Conservation (phyloP, 2,329 filamentous ascomycete species). For the Calonectria ilicicola region DNA sequence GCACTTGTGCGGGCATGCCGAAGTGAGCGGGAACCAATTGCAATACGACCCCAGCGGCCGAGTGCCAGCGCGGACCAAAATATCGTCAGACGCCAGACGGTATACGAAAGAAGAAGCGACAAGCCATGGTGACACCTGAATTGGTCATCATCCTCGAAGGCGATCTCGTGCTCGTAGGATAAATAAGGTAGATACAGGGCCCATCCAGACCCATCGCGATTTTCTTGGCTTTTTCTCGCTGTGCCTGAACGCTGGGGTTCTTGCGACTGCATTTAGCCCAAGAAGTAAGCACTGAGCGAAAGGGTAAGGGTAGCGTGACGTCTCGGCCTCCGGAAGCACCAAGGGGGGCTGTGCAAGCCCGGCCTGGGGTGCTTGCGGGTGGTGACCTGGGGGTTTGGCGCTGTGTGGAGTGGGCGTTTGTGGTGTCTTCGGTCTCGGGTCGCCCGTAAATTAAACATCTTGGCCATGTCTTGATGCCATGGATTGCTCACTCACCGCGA, state of each 20-base stretch:
- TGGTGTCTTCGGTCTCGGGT: background rate
- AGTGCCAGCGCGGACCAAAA: background rate
- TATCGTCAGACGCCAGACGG: background rate
- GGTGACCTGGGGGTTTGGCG: background rate
- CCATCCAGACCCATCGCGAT: constrained; percentile 4
- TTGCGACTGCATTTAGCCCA: background rate
- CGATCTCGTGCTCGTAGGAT: background rate
- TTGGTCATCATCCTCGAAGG: background rate
- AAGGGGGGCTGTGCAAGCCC: constrained; percentile 29
- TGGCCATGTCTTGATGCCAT: background rate
- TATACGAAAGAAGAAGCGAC: background rate
- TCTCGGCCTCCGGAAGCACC: constrained; percentile 22
- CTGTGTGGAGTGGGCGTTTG: background rate
- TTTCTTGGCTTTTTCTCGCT: constrained; percentile 3
- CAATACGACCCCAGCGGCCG: background rate
- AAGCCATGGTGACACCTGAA: background rate
- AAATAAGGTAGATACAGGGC: background rate
- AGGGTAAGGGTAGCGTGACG: constrained; percentile 13
- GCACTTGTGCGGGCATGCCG: constrained; percentile 1
- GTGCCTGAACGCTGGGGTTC: constrained; percentile 1
- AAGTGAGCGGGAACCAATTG: background rate
- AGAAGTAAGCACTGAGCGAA: background rate
- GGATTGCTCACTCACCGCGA: background rate
- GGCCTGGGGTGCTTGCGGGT: background rate
- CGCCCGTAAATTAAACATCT: constrained; percentile 20